Conservation (phyloP, 768 basidiomycete species). For the Collybia sordida region DNA sequence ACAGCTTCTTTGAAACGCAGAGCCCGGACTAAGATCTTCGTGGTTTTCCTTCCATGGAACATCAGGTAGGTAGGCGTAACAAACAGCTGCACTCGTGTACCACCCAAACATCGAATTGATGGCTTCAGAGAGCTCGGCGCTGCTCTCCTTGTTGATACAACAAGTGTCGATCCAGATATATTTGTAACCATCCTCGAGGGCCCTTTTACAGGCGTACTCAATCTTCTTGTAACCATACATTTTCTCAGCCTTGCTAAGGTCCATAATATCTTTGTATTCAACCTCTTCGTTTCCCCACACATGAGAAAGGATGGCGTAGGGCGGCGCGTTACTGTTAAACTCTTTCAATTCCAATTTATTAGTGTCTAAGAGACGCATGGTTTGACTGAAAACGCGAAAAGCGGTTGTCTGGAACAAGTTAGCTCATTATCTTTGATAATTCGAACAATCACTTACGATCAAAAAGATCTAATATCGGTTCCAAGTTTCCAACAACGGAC, state of each 20-base stretch:
- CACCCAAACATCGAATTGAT: not conserved
- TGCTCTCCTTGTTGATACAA: not conserved
- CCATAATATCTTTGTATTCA: not conserved
- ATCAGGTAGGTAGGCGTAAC: not conserved
- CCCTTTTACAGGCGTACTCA: not conserved
- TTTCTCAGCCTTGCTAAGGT: not conserved
- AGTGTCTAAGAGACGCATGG: no score
- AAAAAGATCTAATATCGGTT: no score
- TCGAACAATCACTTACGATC: no score
- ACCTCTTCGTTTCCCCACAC: not conserved
- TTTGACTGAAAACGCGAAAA: no score
- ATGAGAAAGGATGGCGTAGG: not conserved
- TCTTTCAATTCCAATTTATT: no score
- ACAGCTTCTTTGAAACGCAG: conserved; percentile 9
- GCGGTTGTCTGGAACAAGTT: no score
- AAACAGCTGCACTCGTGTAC: not conserved
- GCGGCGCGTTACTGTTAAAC: no score
- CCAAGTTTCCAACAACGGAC: no score
- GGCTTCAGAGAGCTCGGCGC: not conserved
- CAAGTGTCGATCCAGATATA: not conserved
- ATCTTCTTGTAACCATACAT: not conserved
- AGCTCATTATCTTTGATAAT: no score
- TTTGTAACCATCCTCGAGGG: not conserved
- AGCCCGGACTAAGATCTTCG: no score
- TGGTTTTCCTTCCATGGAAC: not conserved